Conservation (phyloP, 169 alveolate genomes). For the Besnoitia besnoiti region DNA sequence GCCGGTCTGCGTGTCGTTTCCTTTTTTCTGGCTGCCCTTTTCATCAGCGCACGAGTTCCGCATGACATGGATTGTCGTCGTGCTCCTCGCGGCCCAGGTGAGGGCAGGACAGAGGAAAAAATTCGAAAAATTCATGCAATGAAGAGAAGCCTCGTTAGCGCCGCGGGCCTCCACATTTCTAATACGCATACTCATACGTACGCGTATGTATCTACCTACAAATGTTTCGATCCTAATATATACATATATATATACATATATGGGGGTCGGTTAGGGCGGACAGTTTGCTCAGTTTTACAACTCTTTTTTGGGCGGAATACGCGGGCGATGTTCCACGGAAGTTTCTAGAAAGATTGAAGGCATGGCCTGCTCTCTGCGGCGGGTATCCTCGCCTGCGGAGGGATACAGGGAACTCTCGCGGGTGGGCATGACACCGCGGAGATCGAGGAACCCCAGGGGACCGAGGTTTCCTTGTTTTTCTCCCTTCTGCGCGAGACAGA, state of each 20-base stretch:
- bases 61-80: slow-evolving; percentile 40
- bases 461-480: too few species aligned
- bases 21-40: too few species aligned
- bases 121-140: not conserved
- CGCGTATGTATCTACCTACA: not conserved
- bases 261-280: too few species aligned
- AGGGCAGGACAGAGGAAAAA: not conserved
- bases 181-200: too few species aligned
- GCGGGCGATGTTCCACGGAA: not conserved
- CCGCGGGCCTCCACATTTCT: too few species aligned
- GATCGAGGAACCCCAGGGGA: too few species aligned
- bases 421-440: not conserved
- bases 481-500: too few species aligned
- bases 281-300: too few species aligned
- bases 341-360: not conserved
- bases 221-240: not conserved
- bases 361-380: not conserved
- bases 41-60: slow-evolving; percentile 55
- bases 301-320: not conserved
- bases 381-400: not conserved
- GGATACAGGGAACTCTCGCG: not conserved
- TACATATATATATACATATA: slow-evolving; percentile 12
- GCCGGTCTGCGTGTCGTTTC: too few species aligned
- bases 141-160: not conserved
- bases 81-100: slow-evolving; percentile 35